Base-by-base conservation (phyloP, 2,329 filamentous ascomycete genomes). In the Hansfordia pulvinata region DNA sequence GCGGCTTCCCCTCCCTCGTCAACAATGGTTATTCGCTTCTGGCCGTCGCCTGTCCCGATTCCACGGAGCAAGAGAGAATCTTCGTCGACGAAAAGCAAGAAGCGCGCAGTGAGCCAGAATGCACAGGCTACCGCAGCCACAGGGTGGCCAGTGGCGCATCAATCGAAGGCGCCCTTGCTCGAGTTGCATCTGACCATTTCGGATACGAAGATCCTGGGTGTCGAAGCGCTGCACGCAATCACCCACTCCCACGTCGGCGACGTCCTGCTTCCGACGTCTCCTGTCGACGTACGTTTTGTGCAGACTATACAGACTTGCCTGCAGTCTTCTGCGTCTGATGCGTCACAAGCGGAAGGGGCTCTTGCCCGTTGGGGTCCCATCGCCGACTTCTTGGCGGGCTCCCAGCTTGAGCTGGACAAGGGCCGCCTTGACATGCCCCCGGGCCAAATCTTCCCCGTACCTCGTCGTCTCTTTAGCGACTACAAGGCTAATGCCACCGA, bases 261-360 rank as follows among this genome's bases (percentile, higher is more conserved):
- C 36, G 40, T 64, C 4, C 41, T 68, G 19, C 48, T 66, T 4
- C 65, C 66, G 1, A 30, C 39, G 0, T 47, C 55, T 17, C 49
- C 46, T 25, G 56, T 70, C 25, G 67, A 72, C 35, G 41, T 63
- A 19, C 62, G 63, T 20, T 32, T 69, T 22, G 43, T 44, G 2
- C 58, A 62, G 41, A 41, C 43, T 11, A 42, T 50, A 5, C 46
- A 50, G 19, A 45, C 39, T 30, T 26, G 34, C 11, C 41, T 60
- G 9, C n/a, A n/a, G n/a, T n/a, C n/a, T n/a, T n/a, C n/a, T n/a
- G n/a, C n/a, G n/a, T n/a, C n/a, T n/a, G n/a, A n/a, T n/a, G n/a
- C n/a, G n/a, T n/a, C n/a, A n/a, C n/a, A n/a, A n/a, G n/a, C n/a
- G n/a, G 29, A 34, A 8, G 47, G 42, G 17, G 26, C 45, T 8